Base-by-base conservation (phyloP, 75 land plant genomes). In the Ceratopteris richardii region DNA sequence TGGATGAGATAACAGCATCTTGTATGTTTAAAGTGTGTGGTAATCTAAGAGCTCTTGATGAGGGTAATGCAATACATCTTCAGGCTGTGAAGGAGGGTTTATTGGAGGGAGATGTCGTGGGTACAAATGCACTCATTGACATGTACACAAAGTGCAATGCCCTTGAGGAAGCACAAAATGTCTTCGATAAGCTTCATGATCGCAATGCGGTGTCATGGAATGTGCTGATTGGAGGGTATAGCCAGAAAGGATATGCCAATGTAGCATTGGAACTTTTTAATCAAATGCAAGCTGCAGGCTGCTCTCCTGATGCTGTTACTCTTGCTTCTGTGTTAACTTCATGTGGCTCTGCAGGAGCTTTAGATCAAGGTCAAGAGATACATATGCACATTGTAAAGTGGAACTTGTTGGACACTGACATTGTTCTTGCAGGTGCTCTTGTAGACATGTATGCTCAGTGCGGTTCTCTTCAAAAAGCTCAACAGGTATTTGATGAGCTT, bases 71-170 rank as follows among this genome's bases (percentile, higher is more conserved):
- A 23, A 33, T 74, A 0, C 74, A 76, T 62, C 54, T 40, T 11
- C 29, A 54, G 54, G 56, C 41, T 39, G 25, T 68, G 16, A 67
- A 58, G 26, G 48, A 4, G 53, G 77, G 66, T 26, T 43, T 53
- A 44, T 33, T 33, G 37, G 44, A 47, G 28, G 33, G 30, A 21
- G 50, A 31, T 21, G 31, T 59, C 55, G 66, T 68, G 30, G 69
- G 69, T 22, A 67, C 69, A 0, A 76, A 70, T 66, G 65, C 73
- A 53, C 57, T 70, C 14, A 26, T 76, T 16, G 52, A 50, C 36
- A 61, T 70, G 69, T 76, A 76, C 50, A 55, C 73, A 1, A 70
- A 76, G 22, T 66, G 69, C 57, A 69, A 68, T n/a, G 17, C 30
- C 51, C 24, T 58, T 21, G 29, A 58, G 7, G 62, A 9, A 36